These are phyloP conservation scores for Lepraria neglecta DNA, from an alignment of 495 filamentous ascomycete genomes.

Conservation along the genomic window DNA sequence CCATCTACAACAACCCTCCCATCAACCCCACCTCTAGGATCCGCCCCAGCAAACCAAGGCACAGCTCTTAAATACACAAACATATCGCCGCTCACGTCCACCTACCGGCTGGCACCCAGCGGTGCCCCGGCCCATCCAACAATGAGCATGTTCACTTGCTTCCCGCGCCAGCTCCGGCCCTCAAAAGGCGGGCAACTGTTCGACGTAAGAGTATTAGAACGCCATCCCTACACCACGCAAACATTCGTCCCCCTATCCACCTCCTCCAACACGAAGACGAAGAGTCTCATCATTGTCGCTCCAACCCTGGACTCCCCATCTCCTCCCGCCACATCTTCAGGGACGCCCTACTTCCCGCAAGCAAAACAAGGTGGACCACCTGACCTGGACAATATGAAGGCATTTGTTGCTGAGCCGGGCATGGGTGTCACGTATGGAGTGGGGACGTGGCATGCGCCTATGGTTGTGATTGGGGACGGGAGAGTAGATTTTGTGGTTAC, in stretches of 20 bases:
- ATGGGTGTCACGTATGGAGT: constrained; percentile 88
- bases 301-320: constrained; percentile 48
- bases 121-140: constrained; percentile 50
- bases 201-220: constrained; percentile 71
- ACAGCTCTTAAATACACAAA: constrained; percentile 79
- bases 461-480: constrained; percentile 72
- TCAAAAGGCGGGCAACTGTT: constrained; percentile 39
- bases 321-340: constrained; percentile 32
- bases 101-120: constrained; percentile 62
- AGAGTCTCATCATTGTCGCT: constrained; percentile 87
- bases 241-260: constrained; percentile 77
- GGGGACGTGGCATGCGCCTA: constrained; percentile 96
- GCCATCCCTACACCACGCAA: constrained; percentile 90
- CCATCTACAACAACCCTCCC: constrained; percentile 34
- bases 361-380: constrained; percentile 54
- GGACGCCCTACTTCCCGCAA: constrained; percentile 27
- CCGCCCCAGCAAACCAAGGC: constrained; percentile 66
- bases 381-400: constrained; percentile 61
- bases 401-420: constrained; percentile 70
- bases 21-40: constrained; percentile 37
- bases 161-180: constrained; percentile 51
- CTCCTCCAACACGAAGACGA: constrained; percentile 35
- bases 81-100: constrained; percentile 62
- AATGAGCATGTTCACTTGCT: constrained; percentile 88
- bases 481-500: constrained; percentile 79